Percentiles rank a stretch among this genome's conserved stretches.
Conservation (phyloP, 2,329 filamentous ascomycete species). For the Fusarium metavorans region DNA sequence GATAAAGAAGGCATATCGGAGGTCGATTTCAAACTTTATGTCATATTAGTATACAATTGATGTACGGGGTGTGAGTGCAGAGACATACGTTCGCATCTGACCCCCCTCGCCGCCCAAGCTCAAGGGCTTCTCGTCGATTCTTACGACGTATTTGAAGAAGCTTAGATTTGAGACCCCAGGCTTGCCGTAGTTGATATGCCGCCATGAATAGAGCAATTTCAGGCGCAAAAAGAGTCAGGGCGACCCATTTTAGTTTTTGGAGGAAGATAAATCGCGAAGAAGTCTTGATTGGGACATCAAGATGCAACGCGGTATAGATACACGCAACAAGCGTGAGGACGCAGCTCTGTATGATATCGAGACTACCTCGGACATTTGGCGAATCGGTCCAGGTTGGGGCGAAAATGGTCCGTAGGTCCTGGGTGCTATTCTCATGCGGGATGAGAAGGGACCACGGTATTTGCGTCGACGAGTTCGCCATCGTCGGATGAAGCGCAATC, state of each 20-base stretch:
- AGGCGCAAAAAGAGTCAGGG: constrained; percentile 47
- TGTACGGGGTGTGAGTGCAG: not conserved
- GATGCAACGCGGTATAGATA: constrained; percentile 52
- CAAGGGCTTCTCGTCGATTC: not conserved
- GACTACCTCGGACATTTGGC: not conserved
- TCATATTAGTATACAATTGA: not conserved
- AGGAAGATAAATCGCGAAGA: constrained; percentile 6
- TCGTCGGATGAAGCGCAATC: not conserved
- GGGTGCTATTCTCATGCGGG: not conserved
- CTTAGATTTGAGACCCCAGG: constrained; percentile 5
- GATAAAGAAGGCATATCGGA: constrained; percentile 46
- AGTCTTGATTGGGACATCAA: constrained; percentile 48
- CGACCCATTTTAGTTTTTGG: constrained; percentile 46
- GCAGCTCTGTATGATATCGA: constrained; percentile 49
- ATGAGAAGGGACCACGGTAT: not conserved
- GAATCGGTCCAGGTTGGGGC: not conserved
- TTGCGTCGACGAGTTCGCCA: not conserved
- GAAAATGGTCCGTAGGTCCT: not conserved
- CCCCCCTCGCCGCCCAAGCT: not conserved
- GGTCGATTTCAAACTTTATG: constrained; percentile 14
- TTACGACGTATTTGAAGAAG: not conserved
- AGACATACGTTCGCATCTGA: not conserved
- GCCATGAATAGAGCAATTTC: constrained; percentile 47
- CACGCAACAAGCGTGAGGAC: constrained; percentile 50
- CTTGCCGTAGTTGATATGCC: constrained; percentile 31